Conservation (phyloP, 441 rosid species). For the Erodium texanum region DNA sequence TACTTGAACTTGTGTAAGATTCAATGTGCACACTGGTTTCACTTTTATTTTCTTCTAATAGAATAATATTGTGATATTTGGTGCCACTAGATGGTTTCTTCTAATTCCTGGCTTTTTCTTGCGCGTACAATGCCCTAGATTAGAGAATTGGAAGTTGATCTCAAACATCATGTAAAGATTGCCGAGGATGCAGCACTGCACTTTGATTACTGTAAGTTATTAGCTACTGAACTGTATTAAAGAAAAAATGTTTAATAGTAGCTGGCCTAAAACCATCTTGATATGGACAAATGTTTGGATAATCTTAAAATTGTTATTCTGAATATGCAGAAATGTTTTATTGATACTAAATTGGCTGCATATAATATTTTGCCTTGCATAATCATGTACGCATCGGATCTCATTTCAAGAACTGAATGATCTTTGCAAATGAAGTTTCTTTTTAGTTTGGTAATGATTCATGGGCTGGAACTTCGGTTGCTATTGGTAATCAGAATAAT, state of each 20-base stretch:
- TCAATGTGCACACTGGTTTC: neutral
- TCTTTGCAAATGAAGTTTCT: neutral
- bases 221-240: conserved; percentile 1
- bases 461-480: neutral
- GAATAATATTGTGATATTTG: neutral
- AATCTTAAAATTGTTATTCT: neutral
- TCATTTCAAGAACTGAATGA: neutral
- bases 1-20: conserved; percentile 6
- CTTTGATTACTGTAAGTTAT: conserved; percentile 48
- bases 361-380: neutral
- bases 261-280: conserved; percentile 5
- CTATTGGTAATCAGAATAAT: neutral
- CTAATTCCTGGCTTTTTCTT: conserved; percentile 13
- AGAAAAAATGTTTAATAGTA: conserved; percentile 12
- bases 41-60: neutral
- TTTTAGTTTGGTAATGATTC: neutral
- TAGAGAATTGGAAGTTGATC: conserved; percentile 50
- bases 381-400: neutral
- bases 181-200: conserved; percentile 54
- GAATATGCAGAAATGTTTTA: neutral
- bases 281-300: neutral
- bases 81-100: neutral
- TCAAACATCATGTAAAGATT: conserved; percentile 62
- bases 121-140: conserved; percentile 36
- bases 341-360: neutral